Evolutionary conservation across 192 early-diverging fungal species (phyloP), one percentile per base, ranked within the genome.

Genomic region (Umbelopsis ramanniana): DNA sequence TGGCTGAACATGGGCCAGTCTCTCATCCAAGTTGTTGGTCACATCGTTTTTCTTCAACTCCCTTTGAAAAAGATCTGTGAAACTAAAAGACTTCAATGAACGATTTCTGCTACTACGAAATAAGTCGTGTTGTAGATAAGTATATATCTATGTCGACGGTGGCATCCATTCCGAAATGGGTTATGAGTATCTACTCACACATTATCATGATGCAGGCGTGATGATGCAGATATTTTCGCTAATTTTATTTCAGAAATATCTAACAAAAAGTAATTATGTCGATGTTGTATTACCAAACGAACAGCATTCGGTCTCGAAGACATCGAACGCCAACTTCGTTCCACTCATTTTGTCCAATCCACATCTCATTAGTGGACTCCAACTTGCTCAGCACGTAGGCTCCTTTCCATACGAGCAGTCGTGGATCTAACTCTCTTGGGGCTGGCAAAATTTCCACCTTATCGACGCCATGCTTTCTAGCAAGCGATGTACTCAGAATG

Each of bases 341-440:
- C 94, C 95, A 96, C 70, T 95, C 94, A 12, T 75, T 63, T 14
- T 67, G 52, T 1, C 87, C 84, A 24, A 96, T 83, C 94, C 94
- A 96, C 84, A 94, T 79, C 21, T 96, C 94, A 48, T 84, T 88
- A 4, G 90, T 86, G 54, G 83, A 87, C 21, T 96, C 95, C 33
- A 95, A 81, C 53, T 92, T 87, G 54, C 87, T 84, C 70, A 95
- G 78, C 14, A 96, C 93, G 3, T 91, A 87, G 0, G 85, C 94
- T 19, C 95, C 95, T 74, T 96, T 97, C 95, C 95, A 97, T 2
- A 87, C 91, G 63, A 97, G 73, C 57, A 96, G 79, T 8, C 91
- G 80, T 2, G 93, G 90, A 60, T 97, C 94, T 33, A 97, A 82
- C 53, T 97, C 94, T 12, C 93, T 79, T 2, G 95, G 94, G 11